Percentiles rank a stretch among this genome's conserved stretches.
phyloP scores from a whole-genome alignment of 108 stramenopile species.

The Discostella stelligeroides region DNA sequence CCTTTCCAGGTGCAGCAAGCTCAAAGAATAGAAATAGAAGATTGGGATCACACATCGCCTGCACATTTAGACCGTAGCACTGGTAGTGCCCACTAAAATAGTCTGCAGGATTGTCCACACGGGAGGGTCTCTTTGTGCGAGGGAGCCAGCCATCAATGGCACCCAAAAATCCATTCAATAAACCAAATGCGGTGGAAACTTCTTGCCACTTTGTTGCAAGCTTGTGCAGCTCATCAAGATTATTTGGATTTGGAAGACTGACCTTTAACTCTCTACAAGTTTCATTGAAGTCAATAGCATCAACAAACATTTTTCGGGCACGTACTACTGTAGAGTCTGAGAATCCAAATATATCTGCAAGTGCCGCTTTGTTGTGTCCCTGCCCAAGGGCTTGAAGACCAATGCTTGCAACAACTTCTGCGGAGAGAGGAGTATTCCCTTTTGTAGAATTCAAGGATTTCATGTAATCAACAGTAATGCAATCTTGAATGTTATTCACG shows the following conservation, averaged over 20 bases:
- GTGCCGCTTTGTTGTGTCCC: not conserved
- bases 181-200: slow-evolving; percentile 13
- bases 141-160: slow-evolving; percentile 23
- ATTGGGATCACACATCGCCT: slow-evolving; percentile 23
- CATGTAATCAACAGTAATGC: slow-evolving; percentile 9
- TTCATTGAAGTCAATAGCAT: slow-evolving; percentile 25
- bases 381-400: slow-evolving; percentile 10
- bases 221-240: slow-evolving; percentile 6
- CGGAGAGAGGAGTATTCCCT: slow-evolving; percentile 25
- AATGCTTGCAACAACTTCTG: slow-evolving; percentile 17
- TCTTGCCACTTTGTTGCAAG: slow-evolving; percentile 4
- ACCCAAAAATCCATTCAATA: slow-evolving; percentile 13
- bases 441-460: slow-evolving; percentile 17
- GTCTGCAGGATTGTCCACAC: slow-evolving; percentile 13
- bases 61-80: slow-evolving; percentile 20
- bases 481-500: slow-evolving; percentile 2
- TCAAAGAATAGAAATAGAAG: slow-evolving; percentile 13
- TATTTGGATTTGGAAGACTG: slow-evolving; percentile 18
- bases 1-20: slow-evolving; percentile 16
- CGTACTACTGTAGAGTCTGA: slow-evolving; percentile 6
- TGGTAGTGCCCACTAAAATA: slow-evolving; percentile 27
- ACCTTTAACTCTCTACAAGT: not conserved
- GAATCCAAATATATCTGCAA: slow-evolving; percentile 19
- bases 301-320: slow-evolving; percentile 13
- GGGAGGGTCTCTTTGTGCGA: slow-evolving; percentile 14